These are phyloP conservation scores for Spizellomyces sp. DNA, from an alignment of 192 early-diverging fungal genomes.

Conservation along the genomic window DNA sequence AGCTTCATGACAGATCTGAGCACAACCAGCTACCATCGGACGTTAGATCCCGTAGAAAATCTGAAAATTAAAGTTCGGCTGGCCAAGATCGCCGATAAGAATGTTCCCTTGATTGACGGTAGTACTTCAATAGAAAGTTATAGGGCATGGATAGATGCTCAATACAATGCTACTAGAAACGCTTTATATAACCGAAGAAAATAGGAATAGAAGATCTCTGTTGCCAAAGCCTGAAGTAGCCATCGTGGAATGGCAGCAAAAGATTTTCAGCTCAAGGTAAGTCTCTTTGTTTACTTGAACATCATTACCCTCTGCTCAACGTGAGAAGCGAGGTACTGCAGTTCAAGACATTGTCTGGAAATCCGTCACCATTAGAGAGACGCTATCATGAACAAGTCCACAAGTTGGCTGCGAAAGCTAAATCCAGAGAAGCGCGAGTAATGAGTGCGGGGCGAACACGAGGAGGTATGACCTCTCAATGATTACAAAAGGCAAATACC, in stretches of 20 bases:
- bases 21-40: conserved; percentile 12
- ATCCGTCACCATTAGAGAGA: conserved; percentile 1
- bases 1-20: background rate
- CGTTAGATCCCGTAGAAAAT: conserved; percentile 40
- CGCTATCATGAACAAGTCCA: conserved; percentile 2
- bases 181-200: background rate
- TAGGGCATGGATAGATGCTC: too few species aligned
- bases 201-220: conserved; percentile 1
- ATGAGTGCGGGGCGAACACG: conserved; percentile 7
- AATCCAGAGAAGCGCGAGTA: conserved; percentile 10
- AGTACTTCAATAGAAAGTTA: background rate
- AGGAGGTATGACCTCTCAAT: background rate
- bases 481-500: too few species aligned
- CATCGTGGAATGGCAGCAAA: conserved; percentile 13
- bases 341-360: conserved; percentile 3
- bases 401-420: background rate
- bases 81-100: conserved; percentile 30
- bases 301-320: background rate
- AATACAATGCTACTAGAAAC: too few species aligned
- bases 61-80: conserved; percentile 29
- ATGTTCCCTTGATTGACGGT: conserved; percentile 22
- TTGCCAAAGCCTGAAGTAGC: conserved; percentile 21
- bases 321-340: conserved; percentile 12
- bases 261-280: conserved; percentile 27
- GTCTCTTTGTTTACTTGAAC: background rate